Conservation (phyloP, 306 rosid species). For the Castanopsis chinensis region DNA sequence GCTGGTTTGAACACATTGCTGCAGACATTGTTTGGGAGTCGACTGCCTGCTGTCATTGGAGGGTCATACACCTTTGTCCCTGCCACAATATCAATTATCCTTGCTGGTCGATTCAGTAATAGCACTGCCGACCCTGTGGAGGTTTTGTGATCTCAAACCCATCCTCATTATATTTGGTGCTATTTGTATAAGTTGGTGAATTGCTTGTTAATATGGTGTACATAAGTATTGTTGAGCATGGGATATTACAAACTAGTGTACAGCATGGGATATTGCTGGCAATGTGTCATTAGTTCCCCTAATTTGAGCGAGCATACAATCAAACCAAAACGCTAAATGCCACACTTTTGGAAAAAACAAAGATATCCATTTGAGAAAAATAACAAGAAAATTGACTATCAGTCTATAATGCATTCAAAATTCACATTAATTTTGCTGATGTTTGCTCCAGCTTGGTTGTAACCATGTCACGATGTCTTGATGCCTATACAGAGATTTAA, state of each 20-base stretch:
- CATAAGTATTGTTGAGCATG: slow-evolving; percentile 3
- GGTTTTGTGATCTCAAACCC: slow-evolving; percentile 46
- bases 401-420: neutral
- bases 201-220: slow-evolving; percentile 16
- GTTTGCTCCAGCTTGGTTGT: slow-evolving; percentile 25
- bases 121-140: slow-evolving; percentile 58
- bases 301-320: neutral
- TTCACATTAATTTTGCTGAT: slow-evolving; percentile 7
- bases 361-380: neutral
- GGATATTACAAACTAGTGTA: neutral
- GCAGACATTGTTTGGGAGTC: slow-evolving; percentile 81
- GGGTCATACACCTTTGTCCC: slow-evolving; percentile 96
- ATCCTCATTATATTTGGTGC: slow-evolving; percentile 7
- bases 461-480: slow-evolving; percentile 25
- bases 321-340: neutral
- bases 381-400: neutral
- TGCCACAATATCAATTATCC: slow-evolving; percentile 89
- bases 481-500: slow-evolving; percentile 68
- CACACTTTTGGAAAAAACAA: neutral
- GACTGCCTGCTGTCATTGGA: slow-evolving; percentile 94
- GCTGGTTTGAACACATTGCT: slow-evolving; percentile 94
- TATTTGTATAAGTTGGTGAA: slow-evolving; percentile 6
- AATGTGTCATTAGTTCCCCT: neutral
- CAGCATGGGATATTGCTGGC: slow-evolving; percentile 2
- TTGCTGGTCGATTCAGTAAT: slow-evolving; percentile 81